Evolutionary conservation across 1,284 basidiomycete species (phyloP).

Genomic region (Austropuccinia psidii): DNA sequence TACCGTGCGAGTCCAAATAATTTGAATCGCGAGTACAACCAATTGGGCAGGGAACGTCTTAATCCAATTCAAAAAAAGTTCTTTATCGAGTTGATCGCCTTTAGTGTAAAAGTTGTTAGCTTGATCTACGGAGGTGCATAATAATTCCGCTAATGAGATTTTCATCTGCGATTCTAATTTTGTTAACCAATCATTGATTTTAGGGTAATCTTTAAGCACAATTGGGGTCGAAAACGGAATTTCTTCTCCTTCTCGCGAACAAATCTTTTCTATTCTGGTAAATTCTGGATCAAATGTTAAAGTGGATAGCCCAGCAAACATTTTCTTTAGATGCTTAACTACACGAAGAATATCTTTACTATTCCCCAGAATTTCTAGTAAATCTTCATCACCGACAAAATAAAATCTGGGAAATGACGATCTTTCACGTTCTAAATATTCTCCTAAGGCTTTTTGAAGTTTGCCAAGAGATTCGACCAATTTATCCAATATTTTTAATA

Average conservation of each 20-base stretch:
- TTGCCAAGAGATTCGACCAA: constrained; percentile 92
- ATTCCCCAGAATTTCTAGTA: constrained; percentile 98
- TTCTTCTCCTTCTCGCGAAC: constrained; percentile 89
- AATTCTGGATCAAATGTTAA: constrained; percentile 67
- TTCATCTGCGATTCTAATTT: constrained; percentile 91
- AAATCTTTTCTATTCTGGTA: constrained; percentile 78
- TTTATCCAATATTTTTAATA: constrained; percentile 95
- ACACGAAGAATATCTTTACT: constrained; percentile 96
- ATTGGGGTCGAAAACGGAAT: constrained; percentile 77
- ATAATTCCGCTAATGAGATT: constrained; percentile 71
- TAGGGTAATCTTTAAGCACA: constrained; percentile 80
- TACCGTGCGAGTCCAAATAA: constrained; percentile 83
- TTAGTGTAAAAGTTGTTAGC: constrained; percentile 73
- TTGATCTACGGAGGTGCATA: constrained; percentile 70
- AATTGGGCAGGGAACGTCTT: constrained; percentile 90
- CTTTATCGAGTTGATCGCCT: constrained; percentile 50
- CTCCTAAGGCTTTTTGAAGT: constrained; percentile 98
- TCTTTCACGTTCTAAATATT: constrained; percentile 95
- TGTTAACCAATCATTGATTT: constrained; percentile 98
- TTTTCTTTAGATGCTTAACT: constrained; percentile 99
- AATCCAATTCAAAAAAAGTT: constrained; percentile 78
- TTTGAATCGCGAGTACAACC: constrained; percentile 85
- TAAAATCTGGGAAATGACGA: constrained; percentile 98
- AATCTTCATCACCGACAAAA: constrained; percentile 98
- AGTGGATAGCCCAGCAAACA: constrained; percentile 96